Conservation (phyloP, 2,329 filamentous ascomycete species). For the Aureobasidium zeae region DNA sequence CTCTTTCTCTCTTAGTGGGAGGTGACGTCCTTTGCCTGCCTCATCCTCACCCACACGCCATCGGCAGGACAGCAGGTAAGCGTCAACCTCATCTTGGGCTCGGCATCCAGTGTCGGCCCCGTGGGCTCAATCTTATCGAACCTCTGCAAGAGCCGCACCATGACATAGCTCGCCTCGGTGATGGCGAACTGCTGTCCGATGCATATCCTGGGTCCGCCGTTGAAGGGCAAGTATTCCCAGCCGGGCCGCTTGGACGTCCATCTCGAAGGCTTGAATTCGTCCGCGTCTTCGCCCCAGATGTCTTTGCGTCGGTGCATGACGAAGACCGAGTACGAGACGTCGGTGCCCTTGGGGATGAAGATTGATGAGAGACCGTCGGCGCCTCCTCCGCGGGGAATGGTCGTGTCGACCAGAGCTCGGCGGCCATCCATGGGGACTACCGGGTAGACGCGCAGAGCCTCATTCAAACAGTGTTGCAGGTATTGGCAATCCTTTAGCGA, state of each 20-base stretch:
- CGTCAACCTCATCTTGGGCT: constrained; percentile 8
- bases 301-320: constrained; percentile 43
- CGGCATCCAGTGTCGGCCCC: not conserved
- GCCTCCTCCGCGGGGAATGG: constrained; percentile 43
- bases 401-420: constrained; percentile 39
- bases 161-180: constrained; percentile 27
- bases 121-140: constrained; percentile 25
- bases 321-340: constrained; percentile 37
- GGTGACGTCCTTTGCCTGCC: constrained; percentile 9
- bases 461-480: constrained; percentile 56
- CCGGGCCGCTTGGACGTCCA: constrained; percentile 30
- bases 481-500: constrained; percentile 24
- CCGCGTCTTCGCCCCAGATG: constrained; percentile 41
- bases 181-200: constrained; percentile 23
- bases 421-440: constrained; percentile 49
- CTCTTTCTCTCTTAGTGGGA: not conserved
- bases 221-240: constrained; percentile 31
- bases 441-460: constrained; percentile 44
- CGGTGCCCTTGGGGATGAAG: constrained; percentile 40
- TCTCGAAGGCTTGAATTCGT: constrained; percentile 41
- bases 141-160: constrained; percentile 25
- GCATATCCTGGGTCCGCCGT: constrained; percentile 25
- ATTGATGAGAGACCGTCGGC: constrained; percentile 41
- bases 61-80: constrained; percentile 14
- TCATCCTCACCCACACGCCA: constrained; percentile 13